Evolutionary conservation across 495 filamentous ascomycete species (phyloP).

Genomic region (Cryomyces minteri): DNA sequence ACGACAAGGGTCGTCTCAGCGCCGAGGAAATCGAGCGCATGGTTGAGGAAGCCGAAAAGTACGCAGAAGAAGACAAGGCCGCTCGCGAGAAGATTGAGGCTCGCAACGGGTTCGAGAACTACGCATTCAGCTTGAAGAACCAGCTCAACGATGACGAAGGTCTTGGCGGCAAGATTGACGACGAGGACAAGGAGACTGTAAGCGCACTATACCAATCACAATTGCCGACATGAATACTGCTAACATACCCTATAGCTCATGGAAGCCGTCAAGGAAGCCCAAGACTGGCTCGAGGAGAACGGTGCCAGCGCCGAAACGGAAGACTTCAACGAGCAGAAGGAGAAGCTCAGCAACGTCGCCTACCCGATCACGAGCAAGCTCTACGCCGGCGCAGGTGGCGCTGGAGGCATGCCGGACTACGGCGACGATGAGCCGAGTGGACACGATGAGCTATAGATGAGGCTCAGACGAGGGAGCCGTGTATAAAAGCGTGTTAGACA

Average conservation of each 20-base stretch:
- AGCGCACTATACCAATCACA: slow-evolving; percentile 12
- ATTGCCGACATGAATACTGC: not conserved
- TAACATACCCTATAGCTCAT: slow-evolving; percentile 35
- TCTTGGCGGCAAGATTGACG: slow-evolving; percentile 92
- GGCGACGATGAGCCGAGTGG: slow-evolving; percentile 50
- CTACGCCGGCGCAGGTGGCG: slow-evolving; percentile 48
- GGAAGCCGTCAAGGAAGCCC: slow-evolving; percentile 91
- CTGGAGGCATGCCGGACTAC: slow-evolving; percentile 35
- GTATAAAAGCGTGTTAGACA: too few species aligned
- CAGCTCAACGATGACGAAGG: slow-evolving; percentile 96
- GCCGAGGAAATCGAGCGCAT: slow-evolving; percentile 99
- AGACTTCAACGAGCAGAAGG: slow-evolving; percentile 98
- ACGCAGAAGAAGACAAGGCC: slow-evolving; percentile 92
- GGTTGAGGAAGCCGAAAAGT: slow-evolving; percentile 96
- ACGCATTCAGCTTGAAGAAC: slow-evolving; percentile 98
- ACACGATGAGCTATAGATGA: slow-evolving; percentile 71
- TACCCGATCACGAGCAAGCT: slow-evolving; percentile 99
- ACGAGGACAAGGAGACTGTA: slow-evolving; percentile 94
- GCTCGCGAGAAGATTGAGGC: slow-evolving; percentile 78
- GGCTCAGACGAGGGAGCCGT: too few species aligned
- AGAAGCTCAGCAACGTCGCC: slow-evolving; percentile 90
- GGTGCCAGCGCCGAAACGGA: slow-evolving; percentile 67
- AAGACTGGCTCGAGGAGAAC: slow-evolving; percentile 97
- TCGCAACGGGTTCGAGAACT: slow-evolving; percentile 98
- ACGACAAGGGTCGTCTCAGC: slow-evolving; percentile 97